Percentiles rank a stretch among this genome's conserved stretches.
phyloP scores from a whole-genome alignment of 2,329 filamentous ascomycete species.

The Rutstroemia sp. region DNA sequence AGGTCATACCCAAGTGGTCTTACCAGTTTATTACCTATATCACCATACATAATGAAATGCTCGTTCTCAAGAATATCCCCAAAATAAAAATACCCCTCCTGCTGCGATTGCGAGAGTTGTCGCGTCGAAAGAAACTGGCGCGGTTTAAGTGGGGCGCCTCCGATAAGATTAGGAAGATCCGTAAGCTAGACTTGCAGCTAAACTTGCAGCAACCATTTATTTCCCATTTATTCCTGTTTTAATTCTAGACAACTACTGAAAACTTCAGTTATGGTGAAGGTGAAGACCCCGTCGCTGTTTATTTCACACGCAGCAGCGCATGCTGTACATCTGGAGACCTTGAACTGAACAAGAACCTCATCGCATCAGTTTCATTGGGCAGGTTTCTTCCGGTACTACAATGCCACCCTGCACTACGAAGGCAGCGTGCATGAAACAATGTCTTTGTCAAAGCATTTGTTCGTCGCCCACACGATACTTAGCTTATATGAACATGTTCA shows the following conservation, averaged over 20 bases:
- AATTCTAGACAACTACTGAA: too few species aligned
- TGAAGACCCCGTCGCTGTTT: too few species aligned
- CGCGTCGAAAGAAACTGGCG: background rate
- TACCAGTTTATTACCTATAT: conserved; percentile 63
- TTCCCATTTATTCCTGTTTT: background rate
- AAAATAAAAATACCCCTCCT: background rate
- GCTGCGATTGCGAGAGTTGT: background rate
- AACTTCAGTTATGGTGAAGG: too few species aligned
- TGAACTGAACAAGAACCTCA: too few species aligned
- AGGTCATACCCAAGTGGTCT: conserved; percentile 11
- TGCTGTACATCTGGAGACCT: too few species aligned
- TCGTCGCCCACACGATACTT: too few species aligned
- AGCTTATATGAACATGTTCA: too few species aligned
- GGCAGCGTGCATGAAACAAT: conserved; percentile 19
- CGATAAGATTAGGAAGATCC: background rate
- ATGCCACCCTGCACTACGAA: background rate
- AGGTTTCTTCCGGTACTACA: background rate
- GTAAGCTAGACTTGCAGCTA: background rate
- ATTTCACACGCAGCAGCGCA: too few species aligned
- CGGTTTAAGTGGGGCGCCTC: background rate
- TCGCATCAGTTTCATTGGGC: background rate
- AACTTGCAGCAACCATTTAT: background rate
- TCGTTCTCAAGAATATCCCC: too few species aligned
- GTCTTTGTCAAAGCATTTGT: conserved; percentile 7
- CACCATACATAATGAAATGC: conserved; percentile 54